phyloP scores from a whole-genome alignment of 2,329 filamentous ascomycete species.

The Ciborinia camelliae region DNA sequence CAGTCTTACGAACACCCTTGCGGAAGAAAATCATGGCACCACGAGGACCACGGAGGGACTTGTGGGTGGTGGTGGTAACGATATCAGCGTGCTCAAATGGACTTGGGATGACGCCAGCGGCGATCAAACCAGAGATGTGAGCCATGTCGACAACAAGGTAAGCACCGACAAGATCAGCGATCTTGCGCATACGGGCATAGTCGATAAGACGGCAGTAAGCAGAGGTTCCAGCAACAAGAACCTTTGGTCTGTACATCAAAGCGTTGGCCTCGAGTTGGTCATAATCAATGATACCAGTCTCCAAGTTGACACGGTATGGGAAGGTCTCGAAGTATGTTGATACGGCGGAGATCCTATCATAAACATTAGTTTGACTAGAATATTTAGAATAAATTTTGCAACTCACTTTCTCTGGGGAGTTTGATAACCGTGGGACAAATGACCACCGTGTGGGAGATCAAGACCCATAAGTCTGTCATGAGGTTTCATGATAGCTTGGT shows the following conservation, averaged over 20 bases:
- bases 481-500: constrained; percentile 93
- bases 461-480: constrained; percentile 98
- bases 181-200: constrained; percentile 93
- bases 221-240: constrained; percentile 93
- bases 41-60: constrained; percentile 94
- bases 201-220: constrained; percentile 98
- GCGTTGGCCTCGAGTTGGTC: constrained; percentile 88
- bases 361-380: constrained; percentile 22
- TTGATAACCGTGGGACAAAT: constrained; percentile 96
- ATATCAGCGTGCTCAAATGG: constrained; percentile 93
- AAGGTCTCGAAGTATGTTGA: constrained; percentile 99
- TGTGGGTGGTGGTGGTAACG: constrained; percentile 98
- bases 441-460: constrained; percentile 92
- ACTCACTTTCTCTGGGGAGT: constrained; percentile 84
- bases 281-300: constrained; percentile 97
- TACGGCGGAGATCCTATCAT: constrained; percentile 77
- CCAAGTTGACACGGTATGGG: constrained; percentile 85
- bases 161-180: constrained; percentile 87
- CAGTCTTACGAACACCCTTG: constrained; percentile 86
- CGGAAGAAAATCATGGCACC: constrained; percentile 99
- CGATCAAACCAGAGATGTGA: constrained; percentile 94
- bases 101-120: constrained; percentile 86
- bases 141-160: constrained; percentile 98
- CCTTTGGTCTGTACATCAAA: constrained; percentile 88
- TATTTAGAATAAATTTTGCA: background rate